Base-by-base conservation (phyloP, 164 flowering plant genomes). In the Protea cynaroides region DNA sequence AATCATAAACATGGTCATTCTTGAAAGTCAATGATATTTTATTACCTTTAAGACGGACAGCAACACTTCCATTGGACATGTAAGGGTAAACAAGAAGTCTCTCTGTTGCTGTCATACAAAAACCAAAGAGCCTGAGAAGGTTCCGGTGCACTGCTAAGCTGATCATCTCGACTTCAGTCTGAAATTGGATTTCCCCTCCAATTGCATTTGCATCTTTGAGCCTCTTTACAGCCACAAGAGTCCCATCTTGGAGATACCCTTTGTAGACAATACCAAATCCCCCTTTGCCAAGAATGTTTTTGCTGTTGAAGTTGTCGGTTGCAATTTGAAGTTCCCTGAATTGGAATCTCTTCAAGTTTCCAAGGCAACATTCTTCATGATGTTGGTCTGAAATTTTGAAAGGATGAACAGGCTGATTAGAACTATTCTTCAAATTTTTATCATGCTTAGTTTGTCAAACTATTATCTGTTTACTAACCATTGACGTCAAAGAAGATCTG, bases 61-160 rank as follows among this genome's bases (percentile, higher is more conserved):
- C 89, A 22, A 88, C 95, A 46, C 95, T 88, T 47, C 95, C 95
- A 62, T 88, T 88, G 6, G 95, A 80, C 95, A 88, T 88, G 72
- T 82, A 83, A 8, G 91, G 95, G 50, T 88, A 88, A 61, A 88
- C 86, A 0, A 88, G 79, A 55, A 88, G 86, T 73, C 82, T 81
- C 71, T 88, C 95, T 1, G 82, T 64, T 36, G 81, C 47, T 1
- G 95, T 84, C 70, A 83, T 83, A 59, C 91, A 86, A 71, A 86
- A 88, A 0, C 95, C 95, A 57, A 72, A 78, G 11, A 88, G 80
- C 61, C 79, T 73, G 56, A 88, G 88, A 65, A 88, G 89, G 72
- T 88, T 86, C 0, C 95, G 76, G 59, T 88, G 95, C 49, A 88
- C 91, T 23, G 89, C 95, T 59, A 88, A 73, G 80, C 89, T 84